A percentile compares a stretch with the other conserved stretches of the same genome.
Evolutionary conservation across 1,284 basidiomycete genomes (phyloP).

Genomic region (Apiotrichum domesticum): DNA sequence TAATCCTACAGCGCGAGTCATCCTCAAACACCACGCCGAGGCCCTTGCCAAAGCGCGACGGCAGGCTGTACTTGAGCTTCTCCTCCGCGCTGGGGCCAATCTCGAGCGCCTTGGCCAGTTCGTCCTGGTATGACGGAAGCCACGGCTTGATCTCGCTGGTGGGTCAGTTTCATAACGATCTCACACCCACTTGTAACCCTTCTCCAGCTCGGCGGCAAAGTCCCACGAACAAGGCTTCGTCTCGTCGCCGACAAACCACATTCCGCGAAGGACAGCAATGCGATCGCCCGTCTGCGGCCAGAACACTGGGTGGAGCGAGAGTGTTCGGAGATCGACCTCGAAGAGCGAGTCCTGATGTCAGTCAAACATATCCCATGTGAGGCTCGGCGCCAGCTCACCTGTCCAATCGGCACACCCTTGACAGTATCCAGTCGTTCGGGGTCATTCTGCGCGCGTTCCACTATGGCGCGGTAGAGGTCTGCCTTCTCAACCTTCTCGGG

Average conservation of each 20-base stretch:
- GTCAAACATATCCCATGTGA: neutral
- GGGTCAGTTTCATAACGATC: too few relatives aligned
- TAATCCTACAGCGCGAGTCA: constrained; percentile 47
- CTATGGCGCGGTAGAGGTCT: constrained; percentile 29
- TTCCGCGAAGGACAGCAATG: constrained; percentile 50
- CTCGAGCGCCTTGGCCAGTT: constrained; percentile 49
- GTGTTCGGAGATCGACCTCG: constrained; percentile 39
- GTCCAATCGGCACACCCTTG: constrained; percentile 43
- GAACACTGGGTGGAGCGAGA: constrained; percentile 51
- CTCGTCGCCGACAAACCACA: constrained; percentile 52
- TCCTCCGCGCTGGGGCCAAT: constrained; percentile 51
- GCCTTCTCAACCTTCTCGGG: neutral
- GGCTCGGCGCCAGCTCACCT: constrained; percentile 27
- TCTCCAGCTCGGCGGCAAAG: constrained; percentile 52
- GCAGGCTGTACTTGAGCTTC: constrained; percentile 51
- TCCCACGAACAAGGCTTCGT: constrained; percentile 49
- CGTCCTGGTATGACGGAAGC: constrained; percentile 50
- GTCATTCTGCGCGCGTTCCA: constrained; percentile 27
- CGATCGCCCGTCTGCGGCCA: constrained; percentile 51
- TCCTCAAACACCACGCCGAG: constrained; percentile 52
- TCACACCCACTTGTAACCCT: constrained; percentile 44
- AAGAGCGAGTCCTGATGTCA: constrained; percentile 45
- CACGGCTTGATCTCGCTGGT: constrained; percentile 45
- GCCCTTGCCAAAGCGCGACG: constrained; percentile 38
- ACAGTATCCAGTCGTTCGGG: constrained; percentile 37